Evolutionary conservation across 2,329 filamentous ascomycete genomes (phyloP).

Genomic region (Sarocladium kiliense): DNA sequence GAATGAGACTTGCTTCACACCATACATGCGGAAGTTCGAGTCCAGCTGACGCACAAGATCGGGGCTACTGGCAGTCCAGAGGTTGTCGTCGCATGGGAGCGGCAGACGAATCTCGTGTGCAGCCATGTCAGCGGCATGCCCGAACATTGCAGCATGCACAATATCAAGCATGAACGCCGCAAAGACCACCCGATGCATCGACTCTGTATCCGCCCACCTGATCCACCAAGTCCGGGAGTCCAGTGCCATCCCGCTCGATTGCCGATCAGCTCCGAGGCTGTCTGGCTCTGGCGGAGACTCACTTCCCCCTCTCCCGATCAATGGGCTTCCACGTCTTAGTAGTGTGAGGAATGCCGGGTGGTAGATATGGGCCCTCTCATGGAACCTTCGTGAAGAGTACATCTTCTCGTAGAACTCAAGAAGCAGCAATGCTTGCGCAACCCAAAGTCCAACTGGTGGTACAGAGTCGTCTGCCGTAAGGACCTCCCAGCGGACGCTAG

Average conservation of each 20-base stretch:
- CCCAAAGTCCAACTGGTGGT: slow-evolving; percentile 80
- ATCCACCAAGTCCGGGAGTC: slow-evolving; percentile 63
- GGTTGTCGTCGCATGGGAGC: slow-evolving; percentile 77
- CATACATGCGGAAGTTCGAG: slow-evolving; percentile 69
- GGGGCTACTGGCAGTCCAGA: slow-evolving; percentile 79
- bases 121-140: slow-evolving; percentile 84
- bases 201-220: slow-evolving; percentile 84
- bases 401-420: slow-evolving; percentile 91
- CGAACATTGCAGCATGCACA: slow-evolving; percentile 88
- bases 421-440: slow-evolving; percentile 77
- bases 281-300: slow-evolving; percentile 58
- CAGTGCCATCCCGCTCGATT: slow-evolving; percentile 25
- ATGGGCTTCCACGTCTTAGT: slow-evolving; percentile 77
- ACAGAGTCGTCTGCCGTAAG: slow-evolving; percentile 76
- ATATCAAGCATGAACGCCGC: slow-evolving; percentile 87
- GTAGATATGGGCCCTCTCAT: slow-evolving; percentile 86
- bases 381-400: slow-evolving; percentile 74
- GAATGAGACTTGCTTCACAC: slow-evolving; percentile 74
- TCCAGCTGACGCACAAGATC: slow-evolving; percentile 74
- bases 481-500: slow-evolving; percentile 75
- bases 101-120: slow-evolving; percentile 84
- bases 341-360: slow-evolving; percentile 50
- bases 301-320: slow-evolving; percentile 58
- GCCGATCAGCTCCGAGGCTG: slow-evolving; percentile 25
- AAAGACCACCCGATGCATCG: slow-evolving; percentile 81